Conservation (phyloP, 2,329 filamentous ascomycete species). For the Alternaria metachromatica region DNA sequence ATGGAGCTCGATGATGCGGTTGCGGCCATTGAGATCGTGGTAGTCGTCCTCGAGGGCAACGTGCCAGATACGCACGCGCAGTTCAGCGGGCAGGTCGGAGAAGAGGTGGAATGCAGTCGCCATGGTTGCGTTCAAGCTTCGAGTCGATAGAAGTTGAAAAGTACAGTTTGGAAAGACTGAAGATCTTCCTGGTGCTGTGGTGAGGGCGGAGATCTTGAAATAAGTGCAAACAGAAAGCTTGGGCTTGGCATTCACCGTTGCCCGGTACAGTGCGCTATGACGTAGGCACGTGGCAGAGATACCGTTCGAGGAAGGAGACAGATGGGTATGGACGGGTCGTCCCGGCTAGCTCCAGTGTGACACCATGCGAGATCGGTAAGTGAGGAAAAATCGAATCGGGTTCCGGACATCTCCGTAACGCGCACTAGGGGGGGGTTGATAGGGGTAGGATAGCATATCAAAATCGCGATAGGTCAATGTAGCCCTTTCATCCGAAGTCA, state of each 20-base stretch:
- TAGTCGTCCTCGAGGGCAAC: not conserved
- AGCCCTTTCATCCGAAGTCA: too few species aligned
- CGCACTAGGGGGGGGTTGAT: too few species aligned
- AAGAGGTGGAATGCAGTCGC: not conserved
- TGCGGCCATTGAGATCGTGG: rapidly evolving
- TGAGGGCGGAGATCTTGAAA: too few species aligned
- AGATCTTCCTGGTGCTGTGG: too few species aligned
- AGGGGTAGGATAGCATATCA: too few species aligned
- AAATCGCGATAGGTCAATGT: too few species aligned
- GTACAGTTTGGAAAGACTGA: too few species aligned
- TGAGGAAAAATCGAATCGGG: not conserved
- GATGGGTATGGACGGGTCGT: too few species aligned
- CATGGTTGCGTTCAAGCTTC: not conserved
- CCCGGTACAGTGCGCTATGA: not conserved
- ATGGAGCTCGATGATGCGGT: not conserved
- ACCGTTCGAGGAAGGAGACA: not conserved
- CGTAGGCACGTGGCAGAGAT: not conserved
- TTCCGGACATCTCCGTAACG: not conserved
- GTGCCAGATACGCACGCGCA: not conserved
- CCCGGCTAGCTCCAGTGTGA: too few species aligned
- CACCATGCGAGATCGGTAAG: not conserved
- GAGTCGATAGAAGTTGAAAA: too few species aligned
- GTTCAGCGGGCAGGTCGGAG: not conserved
- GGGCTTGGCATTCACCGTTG: not conserved
- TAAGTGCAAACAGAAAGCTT: not conserved